phyloP scores from a whole-genome alignment of 345 rosid genomes.

The Barbarea vulgaris region DNA sequence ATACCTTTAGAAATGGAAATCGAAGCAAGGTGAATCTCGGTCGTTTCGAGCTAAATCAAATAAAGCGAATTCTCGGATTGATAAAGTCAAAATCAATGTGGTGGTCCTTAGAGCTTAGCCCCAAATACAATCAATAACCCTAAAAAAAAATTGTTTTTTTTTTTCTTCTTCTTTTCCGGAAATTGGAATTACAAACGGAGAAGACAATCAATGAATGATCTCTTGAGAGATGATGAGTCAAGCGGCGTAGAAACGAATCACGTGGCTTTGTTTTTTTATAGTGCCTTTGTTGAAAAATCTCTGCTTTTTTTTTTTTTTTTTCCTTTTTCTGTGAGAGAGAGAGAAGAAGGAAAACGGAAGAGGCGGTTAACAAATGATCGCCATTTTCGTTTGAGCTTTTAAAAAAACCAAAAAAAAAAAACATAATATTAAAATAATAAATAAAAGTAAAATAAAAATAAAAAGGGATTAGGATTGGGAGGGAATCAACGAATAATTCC shows the following conservation, averaged over 20 bases:
- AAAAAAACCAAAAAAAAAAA: neutral
- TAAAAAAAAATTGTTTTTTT: neutral
- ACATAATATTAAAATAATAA: neutral
- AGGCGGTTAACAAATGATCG: conserved; percentile 40
- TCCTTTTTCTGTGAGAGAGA: neutral
- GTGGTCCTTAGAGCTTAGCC: conserved; percentile 20
- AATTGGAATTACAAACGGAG: neutral
- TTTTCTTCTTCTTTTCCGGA: neutral
- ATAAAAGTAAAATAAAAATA: neutral
- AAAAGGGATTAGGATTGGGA: neutral
- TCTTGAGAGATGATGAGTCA: conserved; percentile 31
- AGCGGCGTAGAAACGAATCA: conserved; percentile 29
- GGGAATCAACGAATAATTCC: conserved; percentile 43
- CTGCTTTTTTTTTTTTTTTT: neutral
- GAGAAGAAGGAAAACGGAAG: neutral
- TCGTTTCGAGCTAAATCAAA: conserved; percentile 7
- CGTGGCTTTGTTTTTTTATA: conserved; percentile 36
- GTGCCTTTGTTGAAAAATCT: conserved; percentile 1
- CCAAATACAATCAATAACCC: conserved; percentile 28
- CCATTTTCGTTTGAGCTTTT: conserved; percentile 16
- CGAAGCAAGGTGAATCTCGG: conserved; percentile 21
- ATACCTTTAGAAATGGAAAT: conserved; percentile 8
- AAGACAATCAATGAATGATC: conserved; percentile 21
- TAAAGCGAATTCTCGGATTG: conserved; percentile 8
- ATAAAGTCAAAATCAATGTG: conserved; percentile 14